Evolutionary conservation across 2,329 filamentous ascomycete genomes (phyloP).

Genomic region (Epichloe sylvatica): DNA sequence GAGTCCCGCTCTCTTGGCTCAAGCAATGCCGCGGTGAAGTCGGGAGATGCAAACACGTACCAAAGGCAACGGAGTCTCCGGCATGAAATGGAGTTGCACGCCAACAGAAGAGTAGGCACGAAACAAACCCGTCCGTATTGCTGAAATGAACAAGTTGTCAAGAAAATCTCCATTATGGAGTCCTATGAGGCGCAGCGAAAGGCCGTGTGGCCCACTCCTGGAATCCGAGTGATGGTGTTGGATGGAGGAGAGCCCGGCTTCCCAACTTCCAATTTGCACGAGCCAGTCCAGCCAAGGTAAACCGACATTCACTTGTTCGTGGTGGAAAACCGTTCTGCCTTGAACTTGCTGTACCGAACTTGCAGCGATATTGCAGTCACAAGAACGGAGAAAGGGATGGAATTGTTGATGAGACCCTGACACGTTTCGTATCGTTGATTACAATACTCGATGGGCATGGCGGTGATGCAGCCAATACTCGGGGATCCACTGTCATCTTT

Average conservation of each 20-base stretch:
- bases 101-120: not conserved
- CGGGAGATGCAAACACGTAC: not conserved
- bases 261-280: not conserved
- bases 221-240: no score
- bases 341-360: not conserved
- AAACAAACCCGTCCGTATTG: not conserved
- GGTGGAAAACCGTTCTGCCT: not conserved
- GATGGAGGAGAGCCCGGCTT: not conserved
- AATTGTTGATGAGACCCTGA: not conserved
- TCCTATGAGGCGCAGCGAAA: no score
- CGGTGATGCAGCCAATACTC: not conserved
- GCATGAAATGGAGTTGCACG: not conserved
- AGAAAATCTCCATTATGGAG: no score
- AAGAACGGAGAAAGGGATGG: not conserved
- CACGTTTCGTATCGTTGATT: not conserved
- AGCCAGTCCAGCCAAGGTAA: not conserved
- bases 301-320: no score
- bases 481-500: not conserved
- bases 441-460: not conserved
- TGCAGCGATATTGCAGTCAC: conserved; percentile 1
- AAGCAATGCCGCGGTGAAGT: not conserved
- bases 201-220: no score
- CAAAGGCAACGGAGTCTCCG: no score
- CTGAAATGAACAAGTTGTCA: not conserved
- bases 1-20: not conserved